These are phyloP conservation scores for Capsicum baccatum DNA, from an alignment of 257 asterid species.

Conservation along the genomic window DNA sequence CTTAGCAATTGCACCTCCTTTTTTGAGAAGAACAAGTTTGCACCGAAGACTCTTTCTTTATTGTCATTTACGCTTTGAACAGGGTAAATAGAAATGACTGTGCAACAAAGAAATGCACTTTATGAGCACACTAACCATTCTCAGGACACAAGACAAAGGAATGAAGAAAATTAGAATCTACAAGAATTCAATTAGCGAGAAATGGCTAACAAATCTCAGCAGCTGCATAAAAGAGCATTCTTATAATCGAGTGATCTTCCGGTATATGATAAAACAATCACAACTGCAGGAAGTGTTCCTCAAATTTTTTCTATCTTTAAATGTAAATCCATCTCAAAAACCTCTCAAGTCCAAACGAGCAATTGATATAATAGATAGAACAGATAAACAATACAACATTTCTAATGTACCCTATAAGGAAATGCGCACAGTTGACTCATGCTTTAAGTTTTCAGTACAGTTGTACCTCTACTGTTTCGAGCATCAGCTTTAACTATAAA, in stretches of 20 bases:
- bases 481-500: conserved; percentile 43
- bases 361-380: conserved; percentile 1
- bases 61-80: too few species aligned
- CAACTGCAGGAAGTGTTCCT: conserved; percentile 16
- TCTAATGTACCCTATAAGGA: not conserved
- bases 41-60: too few species aligned
- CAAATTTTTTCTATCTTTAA: not conserved
- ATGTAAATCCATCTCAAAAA: conserved; percentile 19
- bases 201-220: not conserved
- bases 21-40: too few species aligned
- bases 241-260: not conserved
- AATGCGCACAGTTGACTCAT: conserved; percentile 20
- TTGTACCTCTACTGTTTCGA: conserved; percentile 85
- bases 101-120: not conserved
- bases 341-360: not conserved
- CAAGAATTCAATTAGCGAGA: not conserved
- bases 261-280: not conserved
- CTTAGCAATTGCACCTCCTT: too few species aligned
- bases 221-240: not conserved
- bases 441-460: conserved; percentile 24
- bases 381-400: not conserved
- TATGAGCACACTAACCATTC: conserved; percentile 15
- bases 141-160: not conserved
- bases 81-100: not conserved
- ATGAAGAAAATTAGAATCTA: conserved; percentile 4